Evolutionary conservation across 2,329 filamentous ascomycete species (phyloP), one percentile per base, ranked within the genome.

Genomic region (Penicillium sp.): DNA sequence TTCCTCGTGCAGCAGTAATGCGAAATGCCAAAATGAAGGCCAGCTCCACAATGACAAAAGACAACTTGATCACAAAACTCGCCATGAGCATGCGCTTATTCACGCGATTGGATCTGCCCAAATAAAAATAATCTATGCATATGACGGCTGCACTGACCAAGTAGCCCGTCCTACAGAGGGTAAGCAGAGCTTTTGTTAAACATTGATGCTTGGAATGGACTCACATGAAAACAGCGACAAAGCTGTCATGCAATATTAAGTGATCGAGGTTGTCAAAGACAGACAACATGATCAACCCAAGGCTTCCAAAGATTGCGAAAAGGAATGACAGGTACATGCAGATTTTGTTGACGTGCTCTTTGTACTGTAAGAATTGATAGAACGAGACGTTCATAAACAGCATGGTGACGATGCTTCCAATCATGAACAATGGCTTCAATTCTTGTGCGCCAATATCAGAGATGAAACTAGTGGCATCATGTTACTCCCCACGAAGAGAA

Each of bases 221-320:
- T 49, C 42, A 62, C 59, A 62, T 58, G 41, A 62, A 62, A 2
- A 62, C 40, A 3, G 59, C 57, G n/a, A 62, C 59, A 45, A 55
- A 58, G 26, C 57, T 55, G 47, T 62, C 59, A 33, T 62, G 59
- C 11, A 54, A 40, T 11, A 56, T 44, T n/a, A 60, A 49, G 25
- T 60, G 56, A 40, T 55, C 51, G 29, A 62, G 57, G 11, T 62
- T 62, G 40, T 62, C 59, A 14, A 62, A 50, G 35, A 58, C 51
- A 8, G 55, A 60, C 29, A 62, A 46, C 55, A 60, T 56, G 14
- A 62, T 35, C 40, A 62, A 55, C 11, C 57, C 58, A 20, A 55
- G 44, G 45, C 59, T 56, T 47, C 59, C 59, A 41, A 60, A 40
- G 42, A 62, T 47, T 23, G 59, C 56, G 26, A 60, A 58, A 42